These are phyloP conservation scores for Tardiomyces depauwii DNA, from an alignment of 1,139 yeast species.

Conservation along the genomic window DNA sequence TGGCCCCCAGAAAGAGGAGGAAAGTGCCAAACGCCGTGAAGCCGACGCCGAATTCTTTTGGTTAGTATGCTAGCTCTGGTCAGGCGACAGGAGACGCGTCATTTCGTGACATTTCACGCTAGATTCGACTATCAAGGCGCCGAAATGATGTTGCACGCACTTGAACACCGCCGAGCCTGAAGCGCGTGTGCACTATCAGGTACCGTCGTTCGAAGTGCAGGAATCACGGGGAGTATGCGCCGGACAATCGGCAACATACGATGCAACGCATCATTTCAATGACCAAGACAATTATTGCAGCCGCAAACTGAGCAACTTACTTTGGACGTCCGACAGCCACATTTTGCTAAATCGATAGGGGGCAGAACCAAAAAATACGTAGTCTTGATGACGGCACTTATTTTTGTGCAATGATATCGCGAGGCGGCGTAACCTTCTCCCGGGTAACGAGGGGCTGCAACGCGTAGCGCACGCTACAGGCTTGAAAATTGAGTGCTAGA, in stretches of 20 bases:
- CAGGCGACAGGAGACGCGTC: too few species aligned
- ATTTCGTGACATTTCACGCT: not conserved
- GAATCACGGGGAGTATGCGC: too few species aligned
- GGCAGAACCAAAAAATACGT: not conserved
- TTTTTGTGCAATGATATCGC: too few species aligned
- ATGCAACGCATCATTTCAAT: not conserved
- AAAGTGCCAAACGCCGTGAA: slow-evolving; percentile 78
- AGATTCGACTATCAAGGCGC: not conserved
- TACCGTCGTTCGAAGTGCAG: too few species aligned
- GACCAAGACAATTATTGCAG: not conserved
- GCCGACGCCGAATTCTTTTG: slow-evolving; percentile 82
- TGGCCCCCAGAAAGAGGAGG: slow-evolving; percentile 69
- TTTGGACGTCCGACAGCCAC: slow-evolving; percentile 28
- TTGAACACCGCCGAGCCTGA: too few species aligned
- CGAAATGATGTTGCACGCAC: not conserved
- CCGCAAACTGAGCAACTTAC: slow-evolving; percentile 21
- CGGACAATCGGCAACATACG: too few species aligned
- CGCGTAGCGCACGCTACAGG: too few species aligned
- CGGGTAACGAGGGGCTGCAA: too few species aligned
- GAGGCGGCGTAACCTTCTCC: too few species aligned
- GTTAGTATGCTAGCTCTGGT: slow-evolving; percentile 4
- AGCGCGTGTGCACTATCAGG: too few species aligned
- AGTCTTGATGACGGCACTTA: too few species aligned
- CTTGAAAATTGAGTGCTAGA: too few species aligned
- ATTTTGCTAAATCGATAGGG: slow-evolving; percentile 7